Base-by-base conservation (phyloP, 2,329 filamentous ascomycete species). In the Colletotrichum coccodes region DNA sequence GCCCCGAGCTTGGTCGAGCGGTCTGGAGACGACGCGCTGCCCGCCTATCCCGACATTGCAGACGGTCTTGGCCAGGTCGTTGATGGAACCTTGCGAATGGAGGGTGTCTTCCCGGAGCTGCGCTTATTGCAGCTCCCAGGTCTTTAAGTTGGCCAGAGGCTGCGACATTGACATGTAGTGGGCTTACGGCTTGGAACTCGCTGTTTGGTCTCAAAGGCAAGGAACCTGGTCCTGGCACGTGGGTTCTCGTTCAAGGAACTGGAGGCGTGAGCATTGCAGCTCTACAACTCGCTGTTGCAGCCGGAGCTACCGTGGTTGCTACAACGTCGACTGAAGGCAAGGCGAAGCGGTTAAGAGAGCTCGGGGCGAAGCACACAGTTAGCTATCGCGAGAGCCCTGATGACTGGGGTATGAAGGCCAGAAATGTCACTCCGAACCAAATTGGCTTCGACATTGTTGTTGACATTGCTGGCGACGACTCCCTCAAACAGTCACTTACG, bases 391-490 rank as follows among this genome's bases (percentile, higher is more conserved):
- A 76, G 0, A 83, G 82, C 9, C 78, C 85, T 0, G 83, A 87
- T 56, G 57, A 57, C 4, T 92, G 90, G 90, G 87, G 90, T n/a
- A 77, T 81, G 3, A 83, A 84, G 32, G 89, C 89, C 11, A 75
- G 85, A 11, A 85, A 84, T 0, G 81, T 86, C 0, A 84, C 81
- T 0, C 79, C 79, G 0, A 76, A 80, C 1, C 81, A 81, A 2
- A 74, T 73, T 2, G 91, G 91, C 14, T 86, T 91, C 8, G 86
- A 92, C 72, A 83, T 90, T 69, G 80, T 93, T 44, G 74, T 92
- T 44, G 91, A 93, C 73, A 86, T 92, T n/a, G 91, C 89, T 14
- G 91, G 91, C 0, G 82, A 87, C 0, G 84, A 82, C n/a, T 92
- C 90, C 0, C 83, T 92, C 71, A 73, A 79, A 3, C 83, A 91